Percentiles rank a stretch among this genome's conserved stretches.
phyloP scores from a whole-genome alignment of 2,329 filamentous ascomycete species.

The Exophiala phaeomuriformis region DNA sequence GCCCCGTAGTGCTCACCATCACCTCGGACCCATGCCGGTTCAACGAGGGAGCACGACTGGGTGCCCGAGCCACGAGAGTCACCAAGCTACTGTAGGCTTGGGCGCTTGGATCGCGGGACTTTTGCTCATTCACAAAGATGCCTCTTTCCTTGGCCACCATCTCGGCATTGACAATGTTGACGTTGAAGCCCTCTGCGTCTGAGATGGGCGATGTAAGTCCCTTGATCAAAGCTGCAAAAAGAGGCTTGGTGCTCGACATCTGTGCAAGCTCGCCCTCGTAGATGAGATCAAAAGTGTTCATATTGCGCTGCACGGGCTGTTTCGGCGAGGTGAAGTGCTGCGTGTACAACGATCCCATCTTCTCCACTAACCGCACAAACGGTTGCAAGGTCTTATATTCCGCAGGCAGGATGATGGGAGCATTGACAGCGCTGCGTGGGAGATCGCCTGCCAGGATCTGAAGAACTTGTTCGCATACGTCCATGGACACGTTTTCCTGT shows the following conservation, averaged over 20 bases:
- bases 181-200: conserved; percentile 57
- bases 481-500: conserved; percentile 74
- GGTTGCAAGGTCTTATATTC: conserved; percentile 72
- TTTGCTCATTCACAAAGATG: conserved; percentile 68
- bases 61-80: conserved; percentile 53
- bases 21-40: conserved; percentile 24
- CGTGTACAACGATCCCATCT: conserved; percentile 71
- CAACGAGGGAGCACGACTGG: conserved; percentile 33
- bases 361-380: conserved; percentile 68
- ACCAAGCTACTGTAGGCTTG: conserved; percentile 64
- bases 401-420: conserved; percentile 70
- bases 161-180: conserved; percentile 77
- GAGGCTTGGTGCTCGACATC: conserved; percentile 66
- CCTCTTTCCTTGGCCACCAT: conserved; percentile 70
- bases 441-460: conserved; percentile 65
- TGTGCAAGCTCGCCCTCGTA: conserved; percentile 69
- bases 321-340: conserved; percentile 55
- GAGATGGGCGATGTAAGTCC: conserved; percentile 65
- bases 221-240: conserved; percentile 72
- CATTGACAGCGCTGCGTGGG: conserved; percentile 71
- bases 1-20: background rate
- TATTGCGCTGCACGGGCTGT: conserved; percentile 49
- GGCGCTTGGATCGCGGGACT: conserved; percentile 53
- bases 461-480: conserved; percentile 73
- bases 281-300: conserved; percentile 59